Evolutionary conservation across 2,329 filamentous ascomycete genomes (phyloP).

Genomic region (Colletotrichum salicis): DNA sequence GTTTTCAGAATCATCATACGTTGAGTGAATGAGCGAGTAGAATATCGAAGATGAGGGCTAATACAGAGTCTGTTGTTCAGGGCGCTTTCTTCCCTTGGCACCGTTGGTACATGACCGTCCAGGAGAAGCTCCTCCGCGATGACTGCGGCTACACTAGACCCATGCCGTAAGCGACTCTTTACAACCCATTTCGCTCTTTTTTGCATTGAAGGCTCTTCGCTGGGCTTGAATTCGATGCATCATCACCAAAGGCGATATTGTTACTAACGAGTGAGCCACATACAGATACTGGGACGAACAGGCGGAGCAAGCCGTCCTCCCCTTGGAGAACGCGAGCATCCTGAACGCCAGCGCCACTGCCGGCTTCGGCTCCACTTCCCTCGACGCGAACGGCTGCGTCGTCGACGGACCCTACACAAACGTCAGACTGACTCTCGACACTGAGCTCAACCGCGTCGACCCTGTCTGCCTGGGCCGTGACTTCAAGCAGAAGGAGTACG

Average conservation of each 20-base stretch:
- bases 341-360: conserved; percentile 43
- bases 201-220: not conserved
- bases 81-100: conserved; percentile 49
- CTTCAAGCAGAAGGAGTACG: conserved; percentile 24
- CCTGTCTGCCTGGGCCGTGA: conserved; percentile 6
- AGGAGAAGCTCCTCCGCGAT: conserved; percentile 43
- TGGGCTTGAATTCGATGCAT: too few species aligned
- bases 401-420: conserved; percentile 40
- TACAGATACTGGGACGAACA: conserved; percentile 31
- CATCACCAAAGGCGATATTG: too few species aligned
- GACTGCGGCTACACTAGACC: conserved; percentile 46
- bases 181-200: too few species aligned
- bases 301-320: conserved; percentile 20
- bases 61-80: not conserved
- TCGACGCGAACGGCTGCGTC: conserved; percentile 37
- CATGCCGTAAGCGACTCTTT: conserved; percentile 49
- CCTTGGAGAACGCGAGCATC: conserved; percentile 40
- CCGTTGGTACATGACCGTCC: conserved; percentile 44
- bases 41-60: not conserved
- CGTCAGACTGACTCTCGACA: not conserved
- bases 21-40: not conserved
- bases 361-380: conserved; percentile 42
- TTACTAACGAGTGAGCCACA: not conserved
- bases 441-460: conserved; percentile 12
- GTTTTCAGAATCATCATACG: not conserved